Conservation (phyloP, 371 early-diverging fungal species). For the Syncephalastrum contaminatum region DNA sequence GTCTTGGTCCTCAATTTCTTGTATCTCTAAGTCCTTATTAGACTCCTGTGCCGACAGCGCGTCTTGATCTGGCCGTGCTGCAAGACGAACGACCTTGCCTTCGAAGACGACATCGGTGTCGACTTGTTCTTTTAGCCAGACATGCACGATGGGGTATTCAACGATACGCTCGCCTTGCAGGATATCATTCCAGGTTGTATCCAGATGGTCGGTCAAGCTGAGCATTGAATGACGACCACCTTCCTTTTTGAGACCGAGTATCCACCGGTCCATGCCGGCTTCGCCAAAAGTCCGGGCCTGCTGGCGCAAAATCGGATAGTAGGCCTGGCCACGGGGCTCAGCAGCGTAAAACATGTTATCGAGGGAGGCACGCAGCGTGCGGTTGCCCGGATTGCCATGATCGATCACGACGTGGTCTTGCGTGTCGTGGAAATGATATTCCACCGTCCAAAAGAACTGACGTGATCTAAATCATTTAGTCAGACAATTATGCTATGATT, state of each 20-base stretch:
- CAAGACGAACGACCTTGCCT: constrained; percentile 14
- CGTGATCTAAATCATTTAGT: constrained; percentile 16
- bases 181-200: constrained; percentile 19
- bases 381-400: constrained; percentile 22
- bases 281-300: constrained; percentile 30
- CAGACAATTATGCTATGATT: background rate
- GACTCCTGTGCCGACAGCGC: too few species aligned
- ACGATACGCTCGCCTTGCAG: constrained; percentile 34
- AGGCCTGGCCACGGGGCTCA: constrained; percentile 28
- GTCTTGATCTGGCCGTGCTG: too few species aligned
- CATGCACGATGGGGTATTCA: constrained; percentile 41
- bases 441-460: constrained; percentile 41
- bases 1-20: too few species aligned
- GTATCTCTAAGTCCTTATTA: too few species aligned
- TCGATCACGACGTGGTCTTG: background rate
- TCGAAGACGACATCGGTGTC: constrained; percentile 22
- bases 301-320: constrained; percentile 30
- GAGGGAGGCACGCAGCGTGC: constrained; percentile 25
- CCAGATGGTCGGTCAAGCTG: constrained; percentile 25
- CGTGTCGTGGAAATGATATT: constrained; percentile 25
- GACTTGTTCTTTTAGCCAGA: constrained; percentile 34
- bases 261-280: constrained; percentile 29
- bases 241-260: constrained; percentile 40
- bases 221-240: constrained; percentile 25
- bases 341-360: constrained; percentile 35